Base-by-base conservation (phyloP, 2,329 filamentous ascomycete species). In the Botrytis pseudocinerea region DNA sequence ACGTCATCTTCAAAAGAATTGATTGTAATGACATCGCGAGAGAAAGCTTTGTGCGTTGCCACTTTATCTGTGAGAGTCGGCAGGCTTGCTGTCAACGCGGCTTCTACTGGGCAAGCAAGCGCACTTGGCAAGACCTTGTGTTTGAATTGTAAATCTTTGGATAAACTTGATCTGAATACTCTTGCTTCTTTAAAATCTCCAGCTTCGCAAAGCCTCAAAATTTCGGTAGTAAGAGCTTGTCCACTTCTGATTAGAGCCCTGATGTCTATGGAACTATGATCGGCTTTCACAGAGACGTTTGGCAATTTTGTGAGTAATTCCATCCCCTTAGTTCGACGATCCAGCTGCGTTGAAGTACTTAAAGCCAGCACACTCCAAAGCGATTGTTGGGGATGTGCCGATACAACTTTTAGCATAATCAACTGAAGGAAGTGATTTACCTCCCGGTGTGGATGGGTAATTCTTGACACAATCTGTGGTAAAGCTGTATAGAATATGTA, bases 391-490 rank as follows among this genome's bases (percentile, higher is more conserved):
- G 96, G 95, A 81, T 98, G 93, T n/a, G 90, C 86, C 60, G 90
- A 87, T 14, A 97, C 91, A n/a, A 98, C 93, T 80, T 93, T 95
- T 74, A 92, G 84, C 72, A 99, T 94, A 76, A 98, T 95, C 48
- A 87, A 87, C 70, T 91, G 89, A 10, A 99, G 84, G 16, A 93
- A 85, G 73, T 91, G 89, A 82, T 93, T 97, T 2, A 97, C 94
- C 1, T 90, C 88, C 6, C 82, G 82, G 80, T 97, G 93, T 1
- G 92, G 90, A 83, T 99, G 96, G 63, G 93, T 93, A 78, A 99
- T 98, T 46, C 96, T 91, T n/a, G 95, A 96, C 73, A 99, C 93
- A 75, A 99, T 92, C 82, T 99, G 96, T 8, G 96, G 93, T 60
- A 99, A 85, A 9, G 95, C 87, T 2, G 91, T 92, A 80, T 94